Evolutionary conservation across 2,329 filamentous ascomycete species (phyloP).

Genomic region (Podosphaera xanthii): DNA sequence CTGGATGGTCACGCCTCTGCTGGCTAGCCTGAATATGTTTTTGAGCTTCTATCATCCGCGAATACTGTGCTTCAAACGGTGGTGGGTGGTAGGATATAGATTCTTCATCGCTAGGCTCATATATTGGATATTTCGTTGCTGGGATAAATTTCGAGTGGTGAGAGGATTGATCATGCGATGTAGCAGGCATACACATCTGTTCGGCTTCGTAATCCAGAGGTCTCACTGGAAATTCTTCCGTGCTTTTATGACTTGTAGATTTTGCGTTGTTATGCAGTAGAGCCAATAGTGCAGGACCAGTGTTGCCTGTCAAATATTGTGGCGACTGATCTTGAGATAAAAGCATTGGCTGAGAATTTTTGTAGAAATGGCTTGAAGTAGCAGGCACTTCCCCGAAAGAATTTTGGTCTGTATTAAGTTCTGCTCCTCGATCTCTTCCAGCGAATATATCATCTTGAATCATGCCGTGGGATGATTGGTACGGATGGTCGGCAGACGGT

Average conservation of each 20-base stretch:
- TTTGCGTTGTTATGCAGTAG: constrained; percentile 21
- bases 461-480: constrained; percentile 21
- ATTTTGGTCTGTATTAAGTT: constrained; percentile 15
- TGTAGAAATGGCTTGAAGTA: constrained; percentile 28
- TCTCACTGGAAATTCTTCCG: constrained; percentile 20
- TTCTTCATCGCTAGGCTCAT: constrained; percentile 13
- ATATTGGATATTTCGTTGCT: constrained; percentile 24
- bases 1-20: constrained; percentile 1
- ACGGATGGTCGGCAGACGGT: constrained; percentile 22
- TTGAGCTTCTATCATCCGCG: constrained; percentile 1
- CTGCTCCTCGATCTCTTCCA: constrained; percentile 30
- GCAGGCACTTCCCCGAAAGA: constrained; percentile 27
- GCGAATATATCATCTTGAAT: constrained; percentile 32
- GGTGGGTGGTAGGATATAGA: constrained; percentile 10
- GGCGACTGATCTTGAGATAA: constrained; percentile 20
- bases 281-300: constrained; percentile 27
- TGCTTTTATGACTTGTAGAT: constrained; percentile 3
- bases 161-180: constrained; percentile 32
- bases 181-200: constrained; percentile 28
- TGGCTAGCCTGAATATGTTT: constrained; percentile 2
- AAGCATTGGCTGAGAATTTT: constrained; percentile 30
- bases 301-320: constrained; percentile 12
- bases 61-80: constrained; percentile 5
- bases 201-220: constrained; percentile 29
- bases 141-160: constrained; percentile 24